Evolutionary conservation across 179 eudicot genomes (phyloP).

Genomic region (Vitellaria paradoxa): DNA sequence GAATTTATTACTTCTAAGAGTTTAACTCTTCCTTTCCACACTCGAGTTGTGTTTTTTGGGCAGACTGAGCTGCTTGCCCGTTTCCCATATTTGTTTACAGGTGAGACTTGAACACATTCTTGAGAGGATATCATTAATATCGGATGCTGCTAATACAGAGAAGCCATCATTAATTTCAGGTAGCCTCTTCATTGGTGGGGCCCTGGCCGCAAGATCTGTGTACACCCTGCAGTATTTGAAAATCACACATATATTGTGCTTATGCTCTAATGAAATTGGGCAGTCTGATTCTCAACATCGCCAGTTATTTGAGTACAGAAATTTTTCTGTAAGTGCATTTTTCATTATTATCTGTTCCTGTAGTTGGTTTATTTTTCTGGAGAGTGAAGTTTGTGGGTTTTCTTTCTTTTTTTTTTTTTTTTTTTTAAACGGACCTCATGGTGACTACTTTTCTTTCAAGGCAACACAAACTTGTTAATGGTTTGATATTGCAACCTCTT

Average conservation of each 20-base stretch:
- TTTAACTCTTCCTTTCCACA: neutral
- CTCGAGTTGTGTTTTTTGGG: neutral
- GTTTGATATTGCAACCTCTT: neutral
- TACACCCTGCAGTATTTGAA: slow-evolving; percentile 87
- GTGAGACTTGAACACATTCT: slow-evolving; percentile 96
- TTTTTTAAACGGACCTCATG: too few relatives aligned
- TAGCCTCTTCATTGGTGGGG: slow-evolving; percentile 87
- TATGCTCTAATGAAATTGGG: slow-evolving; percentile 96
- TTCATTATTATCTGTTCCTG: neutral
- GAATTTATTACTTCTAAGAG: neutral
- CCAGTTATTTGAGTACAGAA: slow-evolving; percentile 64
- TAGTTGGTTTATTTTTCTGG: slow-evolving; percentile 9
- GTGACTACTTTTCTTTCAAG: neutral
- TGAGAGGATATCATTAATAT: slow-evolving; percentile 88
- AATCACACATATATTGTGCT: slow-evolving; percentile 82
- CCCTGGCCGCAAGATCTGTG: slow-evolving; percentile 91
- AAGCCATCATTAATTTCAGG: slow-evolving; percentile 67
- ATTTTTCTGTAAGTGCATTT: slow-evolving; percentile 67
- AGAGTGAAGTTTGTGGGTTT: neutral
- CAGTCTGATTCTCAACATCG: slow-evolving; percentile 92
- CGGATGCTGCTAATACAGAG: slow-evolving; percentile 97
- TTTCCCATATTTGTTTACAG: slow-evolving; percentile 30
- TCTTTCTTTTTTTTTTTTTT: too few relatives aligned
- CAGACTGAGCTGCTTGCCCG: neutral
- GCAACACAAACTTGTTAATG: slow-evolving; percentile 6